These are phyloP conservation scores for Citrus inodora DNA, from an alignment of 345 rosid species.

Conservation along the genomic window DNA sequence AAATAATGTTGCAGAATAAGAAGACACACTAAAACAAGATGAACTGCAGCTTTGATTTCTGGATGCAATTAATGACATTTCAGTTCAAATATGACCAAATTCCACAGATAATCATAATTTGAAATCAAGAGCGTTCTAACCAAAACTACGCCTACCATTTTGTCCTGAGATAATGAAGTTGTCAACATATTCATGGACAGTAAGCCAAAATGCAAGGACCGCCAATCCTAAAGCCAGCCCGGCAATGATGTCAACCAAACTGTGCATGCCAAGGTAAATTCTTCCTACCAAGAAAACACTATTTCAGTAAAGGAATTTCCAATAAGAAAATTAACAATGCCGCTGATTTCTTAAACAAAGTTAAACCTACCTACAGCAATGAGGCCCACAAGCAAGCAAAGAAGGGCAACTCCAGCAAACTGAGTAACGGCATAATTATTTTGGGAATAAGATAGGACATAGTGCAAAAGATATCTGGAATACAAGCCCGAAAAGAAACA, in stretches of 20 bases:
- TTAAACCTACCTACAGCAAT: conserved; percentile 60
- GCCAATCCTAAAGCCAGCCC: conserved; percentile 73
- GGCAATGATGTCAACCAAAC: conserved; percentile 68
- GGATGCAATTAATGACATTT: not conserved
- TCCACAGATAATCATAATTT: not conserved
- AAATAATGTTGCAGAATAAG: not conserved
- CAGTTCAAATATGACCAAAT: conserved; percentile 9
- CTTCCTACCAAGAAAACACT: conserved; percentile 70
- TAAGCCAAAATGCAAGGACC: conserved; percentile 72
- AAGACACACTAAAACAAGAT: conserved; percentile 4
- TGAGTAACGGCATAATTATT: conserved; percentile 29
- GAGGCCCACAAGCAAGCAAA: conserved; percentile 64
- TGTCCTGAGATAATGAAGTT: conserved; percentile 67
- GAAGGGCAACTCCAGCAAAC: conserved; percentile 53
- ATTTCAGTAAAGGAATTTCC: conserved; percentile 8
- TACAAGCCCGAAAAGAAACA: not conserved
- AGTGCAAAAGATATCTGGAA: conserved; percentile 70
- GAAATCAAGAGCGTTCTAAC: not conserved
- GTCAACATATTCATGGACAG: conserved; percentile 55
- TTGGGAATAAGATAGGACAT: conserved; percentile 45
- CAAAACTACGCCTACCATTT: conserved; percentile 53
- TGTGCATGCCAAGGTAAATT: conserved; percentile 98
- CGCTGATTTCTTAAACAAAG: conserved; percentile 11
- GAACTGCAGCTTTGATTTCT: not conserved
- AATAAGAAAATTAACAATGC: conserved; percentile 2